A percentile compares a stretch with the other conserved stretches of the same genome.
phyloP scores from a whole-genome alignment of 2,329 filamentous ascomycete species.

The Pseudogymnoascus sp. region DNA sequence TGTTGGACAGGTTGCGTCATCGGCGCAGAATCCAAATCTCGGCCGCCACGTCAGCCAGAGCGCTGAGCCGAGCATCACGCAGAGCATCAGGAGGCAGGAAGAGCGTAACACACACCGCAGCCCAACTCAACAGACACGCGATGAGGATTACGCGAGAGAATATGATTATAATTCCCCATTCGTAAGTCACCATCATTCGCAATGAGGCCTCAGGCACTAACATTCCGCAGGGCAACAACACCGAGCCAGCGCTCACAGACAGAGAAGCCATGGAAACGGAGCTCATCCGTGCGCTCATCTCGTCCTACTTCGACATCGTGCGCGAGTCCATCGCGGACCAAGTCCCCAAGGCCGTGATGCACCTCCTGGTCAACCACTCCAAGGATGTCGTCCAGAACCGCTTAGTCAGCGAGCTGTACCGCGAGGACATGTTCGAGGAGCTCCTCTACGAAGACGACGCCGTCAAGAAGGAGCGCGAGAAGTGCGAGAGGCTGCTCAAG shows the following conservation, averaged over 20 bases:
- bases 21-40: constrained; percentile 32
- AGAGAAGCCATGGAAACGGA: constrained; percentile 97
- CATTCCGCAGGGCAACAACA: constrained; percentile 44
- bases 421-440: constrained; percentile 83
- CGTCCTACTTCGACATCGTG: constrained; percentile 98
- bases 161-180: constrained; percentile 39
- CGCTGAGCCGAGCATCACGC: constrained; percentile 73
- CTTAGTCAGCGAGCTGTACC: constrained; percentile 91
- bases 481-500: constrained; percentile 91
- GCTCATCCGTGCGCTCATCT: constrained; percentile 91
- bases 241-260: constrained; percentile 85
- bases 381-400: constrained; percentile 98
- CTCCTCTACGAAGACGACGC: constrained; percentile 95
- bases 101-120: constrained; percentile 37
- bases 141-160: constrained; percentile 32
- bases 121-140: constrained; percentile 45
- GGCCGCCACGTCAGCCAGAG: constrained; percentile 69
- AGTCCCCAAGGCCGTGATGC: constrained; percentile 98
- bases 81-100: constrained; percentile 70
- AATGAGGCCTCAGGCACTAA: constrained; percentile 17
- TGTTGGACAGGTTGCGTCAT: constrained; percentile 31
- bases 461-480: constrained; percentile 95
- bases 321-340: constrained; percentile 98
- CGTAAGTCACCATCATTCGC: constrained; percentile 35
- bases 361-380: constrained; percentile 94